Percentiles rank a stretch among this genome's conserved stretches.
These are phyloP conservation scores for Suhomyces sp. DNA, from an alignment of 805 yeast genomes.

Conservation along the genomic window DNA sequence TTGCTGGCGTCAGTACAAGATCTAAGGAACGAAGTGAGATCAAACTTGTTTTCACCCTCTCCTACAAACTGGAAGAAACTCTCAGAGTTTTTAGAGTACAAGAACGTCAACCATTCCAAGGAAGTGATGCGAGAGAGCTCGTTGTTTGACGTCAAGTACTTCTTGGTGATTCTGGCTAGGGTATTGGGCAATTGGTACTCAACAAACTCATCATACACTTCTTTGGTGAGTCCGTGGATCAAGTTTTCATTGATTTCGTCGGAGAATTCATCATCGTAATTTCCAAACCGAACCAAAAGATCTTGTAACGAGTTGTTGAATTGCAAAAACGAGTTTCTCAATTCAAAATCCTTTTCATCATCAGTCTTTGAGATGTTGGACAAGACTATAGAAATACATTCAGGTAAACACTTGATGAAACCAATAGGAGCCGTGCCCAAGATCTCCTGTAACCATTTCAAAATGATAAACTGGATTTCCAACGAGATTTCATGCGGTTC, in stretches of 20 bases:
- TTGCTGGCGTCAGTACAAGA: constrained; percentile 70
- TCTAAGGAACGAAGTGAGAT: constrained; percentile 72
- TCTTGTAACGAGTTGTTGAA: constrained; percentile 34
- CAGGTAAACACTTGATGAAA: constrained; percentile 70
- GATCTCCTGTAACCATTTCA: constrained; percentile 78
- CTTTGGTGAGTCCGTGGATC: constrained; percentile 44
- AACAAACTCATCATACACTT: constrained; percentile 39
- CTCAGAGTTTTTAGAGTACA: constrained; percentile 61
- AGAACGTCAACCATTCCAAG: constrained; percentile 83
- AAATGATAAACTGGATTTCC: constrained; percentile 74
- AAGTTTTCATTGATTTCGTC: constrained; percentile 52
- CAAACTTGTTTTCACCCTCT: constrained; percentile 38
- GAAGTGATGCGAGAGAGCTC: constrained; percentile 82
- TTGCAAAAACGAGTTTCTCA: constrained; percentile 33
- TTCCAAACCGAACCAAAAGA: constrained; percentile 30
- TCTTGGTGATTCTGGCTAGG: constrained; percentile 67
- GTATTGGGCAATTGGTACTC: constrained; percentile 46
- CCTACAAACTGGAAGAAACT: constrained; percentile 27
- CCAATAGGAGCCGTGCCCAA: constrained; percentile 73
- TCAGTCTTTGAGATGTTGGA: constrained; percentile 37
- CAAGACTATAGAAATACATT: constrained; percentile 66
- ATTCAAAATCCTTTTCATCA: constrained; percentile 34
- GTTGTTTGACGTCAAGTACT: constrained; percentile 46
- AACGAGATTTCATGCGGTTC: constrained; percentile 38
- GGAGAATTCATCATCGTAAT: constrained; percentile 19